Percentiles rank a stretch among this genome's conserved stretches.
Conservation (phyloP, 305 asterid genomes). For the Petunia hybrid region DNA sequence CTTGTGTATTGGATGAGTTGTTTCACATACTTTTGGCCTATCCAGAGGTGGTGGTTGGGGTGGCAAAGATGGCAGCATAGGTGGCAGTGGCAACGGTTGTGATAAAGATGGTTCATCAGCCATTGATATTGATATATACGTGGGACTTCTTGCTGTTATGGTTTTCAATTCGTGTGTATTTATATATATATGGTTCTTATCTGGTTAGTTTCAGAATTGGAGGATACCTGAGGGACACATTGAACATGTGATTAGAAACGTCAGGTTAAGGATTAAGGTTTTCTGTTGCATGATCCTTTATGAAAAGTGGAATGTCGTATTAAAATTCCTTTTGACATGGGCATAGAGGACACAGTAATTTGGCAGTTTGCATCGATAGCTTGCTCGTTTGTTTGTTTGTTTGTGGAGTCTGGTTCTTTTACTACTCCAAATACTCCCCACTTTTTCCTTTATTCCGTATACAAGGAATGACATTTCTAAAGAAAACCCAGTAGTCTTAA, state of each 20-base stretch:
- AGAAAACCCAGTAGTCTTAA: too few relatives aligned
- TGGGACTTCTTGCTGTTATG: conserved; percentile 6
- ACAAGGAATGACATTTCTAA: too few relatives aligned
- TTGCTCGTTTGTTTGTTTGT: neutral
- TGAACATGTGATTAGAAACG: conserved; percentile 29
- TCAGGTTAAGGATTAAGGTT: neutral
- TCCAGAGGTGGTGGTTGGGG: neutral
- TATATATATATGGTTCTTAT: neutral
- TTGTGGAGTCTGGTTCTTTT: neutral
- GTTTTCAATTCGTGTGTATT: neutral
- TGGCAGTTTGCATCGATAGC: neutral
- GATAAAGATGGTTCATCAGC: conserved; percentile 18
- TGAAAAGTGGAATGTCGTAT: neutral
- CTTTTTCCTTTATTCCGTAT: too few relatives aligned
- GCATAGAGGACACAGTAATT: too few relatives aligned
- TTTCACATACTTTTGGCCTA: neutral
- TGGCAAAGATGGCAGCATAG: conserved; percentile 3
- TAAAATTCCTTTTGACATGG: neutral
- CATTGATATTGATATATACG: neutral
- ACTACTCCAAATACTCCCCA: neutral
- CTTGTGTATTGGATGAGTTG: conserved; percentile 46
- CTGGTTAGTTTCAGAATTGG: neutral
- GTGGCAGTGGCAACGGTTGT: neutral
- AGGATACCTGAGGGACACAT: neutral
- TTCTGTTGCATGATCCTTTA: neutral